Conservation (phyloP, 2,329 filamentous ascomycete species). For the Rachicladosporium sp. region DNA sequence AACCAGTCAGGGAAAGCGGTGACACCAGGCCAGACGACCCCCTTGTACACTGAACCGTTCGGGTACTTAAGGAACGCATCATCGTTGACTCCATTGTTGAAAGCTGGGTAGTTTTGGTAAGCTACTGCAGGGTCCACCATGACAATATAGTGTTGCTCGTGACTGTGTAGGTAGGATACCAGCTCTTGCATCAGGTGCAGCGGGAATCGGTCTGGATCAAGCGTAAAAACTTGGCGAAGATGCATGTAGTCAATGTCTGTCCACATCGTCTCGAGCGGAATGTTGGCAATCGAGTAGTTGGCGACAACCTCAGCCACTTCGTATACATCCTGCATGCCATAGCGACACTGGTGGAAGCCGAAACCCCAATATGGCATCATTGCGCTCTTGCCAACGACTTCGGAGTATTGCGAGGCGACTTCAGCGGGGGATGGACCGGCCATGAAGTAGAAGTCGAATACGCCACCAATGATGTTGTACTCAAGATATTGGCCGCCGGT, state of each 20-base stretch:
- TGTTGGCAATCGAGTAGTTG: constrained; percentile 51
- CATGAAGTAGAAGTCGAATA: constrained; percentile 52
- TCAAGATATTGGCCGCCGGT: constrained; percentile 56
- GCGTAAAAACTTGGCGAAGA: constrained; percentile 46
- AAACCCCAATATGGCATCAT: constrained; percentile 43
- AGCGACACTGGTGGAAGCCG: constrained; percentile 34
- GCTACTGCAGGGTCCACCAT: constrained; percentile 63
- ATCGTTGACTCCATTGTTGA: constrained; percentile 49
- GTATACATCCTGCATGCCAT: constrained; percentile 45
- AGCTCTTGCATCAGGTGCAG: constrained; percentile 51
- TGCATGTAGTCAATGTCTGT: constrained; percentile 26
- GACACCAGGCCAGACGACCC: constrained; percentile 64
- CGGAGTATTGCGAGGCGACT: constrained; percentile 38
- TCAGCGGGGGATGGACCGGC: constrained; percentile 35
- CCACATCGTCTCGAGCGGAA: constrained; percentile 41
- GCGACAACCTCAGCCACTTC: constrained; percentile 54
- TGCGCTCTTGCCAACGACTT: constrained; percentile 36
- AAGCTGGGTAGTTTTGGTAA: constrained; percentile 40
- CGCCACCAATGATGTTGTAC: constrained; percentile 66
- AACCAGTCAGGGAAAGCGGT: constrained; percentile 54
- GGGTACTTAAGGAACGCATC: constrained; percentile 40
- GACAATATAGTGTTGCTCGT: constrained; percentile 32
- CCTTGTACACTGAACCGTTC: constrained; percentile 45
- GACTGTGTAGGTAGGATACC: no score
- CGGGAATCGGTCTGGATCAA: constrained; percentile 53